Percentiles rank a stretch among this genome's conserved stretches.
Evolutionary conservation across 257 asterid species (phyloP).

Genomic region (Ilex asprella): DNA sequence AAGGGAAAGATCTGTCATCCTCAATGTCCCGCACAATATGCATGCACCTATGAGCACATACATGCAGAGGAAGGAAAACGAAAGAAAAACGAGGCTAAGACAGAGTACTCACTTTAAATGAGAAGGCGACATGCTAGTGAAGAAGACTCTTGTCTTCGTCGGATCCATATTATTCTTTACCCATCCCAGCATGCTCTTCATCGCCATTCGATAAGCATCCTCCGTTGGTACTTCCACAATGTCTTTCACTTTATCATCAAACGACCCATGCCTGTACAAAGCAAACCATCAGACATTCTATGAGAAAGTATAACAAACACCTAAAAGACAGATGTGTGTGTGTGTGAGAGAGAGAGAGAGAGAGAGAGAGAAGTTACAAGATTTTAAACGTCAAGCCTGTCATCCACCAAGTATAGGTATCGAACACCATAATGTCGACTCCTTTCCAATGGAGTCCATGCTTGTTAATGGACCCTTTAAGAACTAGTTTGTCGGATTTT

Average conservation of each 20-base stretch:
- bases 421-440: constrained; percentile 68
- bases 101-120: constrained; percentile 41
- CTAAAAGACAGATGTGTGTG: too few relatives aligned
- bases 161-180: constrained; percentile 53
- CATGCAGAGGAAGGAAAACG: background rate
- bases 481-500: constrained; percentile 40
- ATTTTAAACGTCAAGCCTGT: constrained; percentile 41
- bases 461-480: constrained; percentile 50
- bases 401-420: constrained; percentile 87
- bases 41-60: too few relatives aligned
- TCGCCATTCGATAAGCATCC: constrained; percentile 61
- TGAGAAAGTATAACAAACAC: background rate
- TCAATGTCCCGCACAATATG: too few relatives aligned
- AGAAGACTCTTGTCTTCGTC: constrained; percentile 43
- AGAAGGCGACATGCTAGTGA: constrained; percentile 68
- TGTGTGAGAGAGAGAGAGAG: background rate
- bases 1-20: too few relatives aligned
- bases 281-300: background rate
- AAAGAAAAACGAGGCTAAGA: background rate
- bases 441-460: constrained; percentile 72
- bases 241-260: constrained; percentile 45
- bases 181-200: constrained; percentile 60
- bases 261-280: constrained; percentile 47
- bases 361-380: constrained; percentile 22
- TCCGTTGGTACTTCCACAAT: constrained; percentile 28